Conservation (phyloP, 192 early-diverging fungal species). For the Entomortierella lignicola region DNA sequence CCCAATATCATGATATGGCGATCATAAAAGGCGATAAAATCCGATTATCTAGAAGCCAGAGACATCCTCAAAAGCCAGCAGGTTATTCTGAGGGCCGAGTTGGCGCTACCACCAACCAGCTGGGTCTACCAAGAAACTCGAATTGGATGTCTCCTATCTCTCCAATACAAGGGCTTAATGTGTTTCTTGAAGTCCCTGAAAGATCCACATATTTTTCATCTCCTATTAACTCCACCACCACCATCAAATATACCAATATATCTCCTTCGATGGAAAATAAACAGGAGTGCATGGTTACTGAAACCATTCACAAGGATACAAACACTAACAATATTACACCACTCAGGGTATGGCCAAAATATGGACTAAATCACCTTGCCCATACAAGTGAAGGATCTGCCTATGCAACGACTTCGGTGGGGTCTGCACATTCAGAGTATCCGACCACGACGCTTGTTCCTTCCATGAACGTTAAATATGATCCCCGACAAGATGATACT, state of each 20-base stretch:
- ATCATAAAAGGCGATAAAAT: too few relatives aligned
- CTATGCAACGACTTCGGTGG: not conserved
- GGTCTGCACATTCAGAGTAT: not conserved
- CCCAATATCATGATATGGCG: too few relatives aligned
- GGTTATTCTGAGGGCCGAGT: slow-evolving; percentile 23
- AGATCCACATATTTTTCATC: not conserved
- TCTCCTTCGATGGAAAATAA: not conserved
- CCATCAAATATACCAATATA: slow-evolving; percentile 9
- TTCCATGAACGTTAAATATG: not conserved
- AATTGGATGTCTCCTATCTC: not conserved
- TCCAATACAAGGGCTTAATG: too few relatives aligned
- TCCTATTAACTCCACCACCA: not conserved
- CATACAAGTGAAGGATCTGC: not conserved
- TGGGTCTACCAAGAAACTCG: not conserved
- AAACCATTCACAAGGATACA: too few relatives aligned
- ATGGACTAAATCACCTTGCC: not conserved
- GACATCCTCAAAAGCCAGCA: slow-evolving; percentile 9
- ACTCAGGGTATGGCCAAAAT: not conserved
- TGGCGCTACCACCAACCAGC: not conserved
- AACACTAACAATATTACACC: not conserved
- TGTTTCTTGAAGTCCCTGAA: too few relatives aligned
- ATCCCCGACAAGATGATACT: not conserved
- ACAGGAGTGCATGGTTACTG: not conserved
- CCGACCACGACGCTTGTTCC: not conserved
- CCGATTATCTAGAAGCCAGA: not conserved